Evolutionary conservation across 352 stramenopile genomes (phyloP).

Genomic region (Globisporangium emineosum): DNA sequence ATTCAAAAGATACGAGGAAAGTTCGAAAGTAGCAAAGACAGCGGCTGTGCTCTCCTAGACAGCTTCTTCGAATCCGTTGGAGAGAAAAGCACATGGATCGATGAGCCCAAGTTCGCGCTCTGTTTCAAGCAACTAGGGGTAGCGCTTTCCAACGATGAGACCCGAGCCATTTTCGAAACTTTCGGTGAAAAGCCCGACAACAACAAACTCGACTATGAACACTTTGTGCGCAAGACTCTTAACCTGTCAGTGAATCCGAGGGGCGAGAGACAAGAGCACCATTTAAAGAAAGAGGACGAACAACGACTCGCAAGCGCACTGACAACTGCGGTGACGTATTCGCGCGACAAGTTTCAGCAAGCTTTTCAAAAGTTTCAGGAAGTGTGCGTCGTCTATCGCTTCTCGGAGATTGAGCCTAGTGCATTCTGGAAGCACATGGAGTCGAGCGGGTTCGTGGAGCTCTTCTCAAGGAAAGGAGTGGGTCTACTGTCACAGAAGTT

Average conservation of each 20-base stretch:
- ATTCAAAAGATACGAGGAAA: conserved; percentile 19
- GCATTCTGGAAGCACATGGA: conserved; percentile 54
- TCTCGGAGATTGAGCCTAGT: conserved; percentile 26
- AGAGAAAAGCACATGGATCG: conserved; percentile 14
- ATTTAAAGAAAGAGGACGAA: conserved; percentile 28
- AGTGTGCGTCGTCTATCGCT: conserved; percentile 49
- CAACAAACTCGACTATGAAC: conserved; percentile 23
- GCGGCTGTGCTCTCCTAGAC: conserved; percentile 14
- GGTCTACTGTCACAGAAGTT: conserved; percentile 39
- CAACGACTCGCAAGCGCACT: conserved; percentile 28
- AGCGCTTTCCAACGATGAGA: conserved; percentile 22
- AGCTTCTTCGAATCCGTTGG: conserved; percentile 18
- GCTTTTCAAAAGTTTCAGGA: conserved; percentile 40
- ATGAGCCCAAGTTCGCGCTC: conserved; percentile 25
- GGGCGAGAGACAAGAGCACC: conserved; percentile 5
- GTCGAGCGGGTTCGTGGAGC: conserved; percentile 30
- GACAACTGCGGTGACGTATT: conserved; percentile 28
- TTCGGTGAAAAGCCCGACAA: conserved; percentile 21
- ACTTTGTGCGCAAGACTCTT: conserved; percentile 23
- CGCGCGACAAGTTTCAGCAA: conserved; percentile 25
- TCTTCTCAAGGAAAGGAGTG: conserved; percentile 38
- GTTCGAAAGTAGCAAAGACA: conserved; percentile 14
- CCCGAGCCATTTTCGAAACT: conserved; percentile 23
- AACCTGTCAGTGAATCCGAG: conserved; percentile 5
- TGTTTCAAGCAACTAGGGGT: conserved; percentile 31